Evolutionary conservation across 2,329 filamentous ascomycete species (phyloP), one percentile per base, ranked within the genome.

Genomic region (Knufia petricola): DNA sequence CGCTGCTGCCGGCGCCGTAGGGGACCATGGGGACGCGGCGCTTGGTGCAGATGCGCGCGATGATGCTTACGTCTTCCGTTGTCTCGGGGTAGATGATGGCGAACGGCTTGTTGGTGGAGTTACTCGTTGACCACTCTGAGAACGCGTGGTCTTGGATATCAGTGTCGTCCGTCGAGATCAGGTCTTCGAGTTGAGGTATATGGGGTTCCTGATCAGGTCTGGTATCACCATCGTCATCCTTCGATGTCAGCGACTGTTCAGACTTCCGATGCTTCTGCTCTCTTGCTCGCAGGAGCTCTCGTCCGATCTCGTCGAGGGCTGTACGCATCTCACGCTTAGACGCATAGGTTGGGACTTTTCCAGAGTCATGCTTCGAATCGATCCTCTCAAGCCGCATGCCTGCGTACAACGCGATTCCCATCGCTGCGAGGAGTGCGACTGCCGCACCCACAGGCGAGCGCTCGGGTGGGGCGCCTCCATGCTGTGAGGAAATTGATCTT

Each of bases 1-100:
- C 71, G 56, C 85, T 90, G 0, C 86, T 84, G 12, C 88, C 89
- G 2, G 87, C 88, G 0, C 86, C 92, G 62, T 85, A 95, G 0
- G 87, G 84, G 51, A 92, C 84, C 69, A 95, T 85, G 1, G 89
- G 89, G 47, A 95, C 78, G 13, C 76, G 81, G 65, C 88, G 82
- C 63, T 83, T 83, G 67, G 84, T 74, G 67, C 88, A 95, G 48
- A 89, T 73, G 55, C 81, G 73, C 26, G 79, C 81, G 49, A 86
- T 78, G 31, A 68, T 61, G 0, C 75, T 77, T 2, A 86, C 82
- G 15, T 86, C 74, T 49, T 79, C 75, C 0, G 82, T 86, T 1
- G 69, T 74, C 24, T 69, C 72, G 0, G 83, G 83, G 53, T 82
- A 82, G 1, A 77, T 77, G 7, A 86, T 72, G 1, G 82, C 81